Percentiles rank a stretch among this genome's conserved stretches.
Conservation (phyloP, 768 basidiomycete species). For the Suillus subalutaceus region DNA sequence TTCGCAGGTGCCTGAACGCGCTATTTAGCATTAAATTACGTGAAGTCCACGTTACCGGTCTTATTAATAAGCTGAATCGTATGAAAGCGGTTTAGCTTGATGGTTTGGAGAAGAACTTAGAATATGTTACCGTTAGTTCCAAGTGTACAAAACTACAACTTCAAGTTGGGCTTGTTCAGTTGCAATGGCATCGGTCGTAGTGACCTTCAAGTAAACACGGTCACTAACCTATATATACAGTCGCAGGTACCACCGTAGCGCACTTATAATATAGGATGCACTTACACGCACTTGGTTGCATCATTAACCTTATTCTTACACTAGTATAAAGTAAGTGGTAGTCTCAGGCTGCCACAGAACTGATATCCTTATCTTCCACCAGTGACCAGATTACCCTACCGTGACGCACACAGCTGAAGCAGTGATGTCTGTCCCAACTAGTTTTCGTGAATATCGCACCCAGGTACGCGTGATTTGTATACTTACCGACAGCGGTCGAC, state of each 20-base stretch:
- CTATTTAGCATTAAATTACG: neutral
- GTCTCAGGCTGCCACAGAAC: neutral
- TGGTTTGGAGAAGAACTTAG: too few relatives aligned
- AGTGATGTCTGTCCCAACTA: conserved; percentile 19
- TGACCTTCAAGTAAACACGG: too few relatives aligned
- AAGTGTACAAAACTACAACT: too few relatives aligned
- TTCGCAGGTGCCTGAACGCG: too few relatives aligned
- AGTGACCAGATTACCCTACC: neutral
- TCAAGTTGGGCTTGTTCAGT: too few relatives aligned
- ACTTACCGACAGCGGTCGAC: neutral
- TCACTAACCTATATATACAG: neutral
- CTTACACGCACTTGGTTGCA: neutral
- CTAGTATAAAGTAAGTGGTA: neutral
- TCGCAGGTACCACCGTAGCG: neutral
- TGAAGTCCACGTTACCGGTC: too few relatives aligned
- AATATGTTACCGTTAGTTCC: too few relatives aligned
- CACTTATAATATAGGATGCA: neutral
- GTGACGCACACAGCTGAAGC: neutral
- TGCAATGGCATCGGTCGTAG: too few relatives aligned
- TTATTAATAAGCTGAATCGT: too few relatives aligned
- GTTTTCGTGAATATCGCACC: conserved; percentile 21
- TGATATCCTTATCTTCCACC: neutral
- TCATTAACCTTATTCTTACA: neutral
- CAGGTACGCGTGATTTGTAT: conserved; percentile 11
- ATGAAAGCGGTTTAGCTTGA: too few relatives aligned